These are phyloP conservation scores for Rauvolfia tetraphylla DNA, from an alignment of 257 asterid genomes.

Conservation along the genomic window DNA sequence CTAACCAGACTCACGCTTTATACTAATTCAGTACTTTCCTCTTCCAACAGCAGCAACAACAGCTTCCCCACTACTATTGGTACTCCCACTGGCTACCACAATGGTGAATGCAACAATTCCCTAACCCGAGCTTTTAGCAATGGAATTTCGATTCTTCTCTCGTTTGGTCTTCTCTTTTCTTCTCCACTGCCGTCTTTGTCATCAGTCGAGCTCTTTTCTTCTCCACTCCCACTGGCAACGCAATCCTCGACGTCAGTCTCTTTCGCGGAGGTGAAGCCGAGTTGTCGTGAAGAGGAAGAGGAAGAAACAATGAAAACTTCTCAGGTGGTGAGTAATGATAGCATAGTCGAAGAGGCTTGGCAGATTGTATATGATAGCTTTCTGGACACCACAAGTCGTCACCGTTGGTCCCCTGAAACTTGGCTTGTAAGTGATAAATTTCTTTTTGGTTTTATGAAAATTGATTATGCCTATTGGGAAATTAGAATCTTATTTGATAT, in stretches of 20 bases:
- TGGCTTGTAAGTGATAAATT: constrained; percentile 54
- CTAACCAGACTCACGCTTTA: neutral
- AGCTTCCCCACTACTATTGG: neutral
- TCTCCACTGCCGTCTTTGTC: constrained; percentile 28
- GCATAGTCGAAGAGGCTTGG: constrained; percentile 93
- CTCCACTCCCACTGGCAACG: neutral
- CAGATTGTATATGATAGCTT: constrained; percentile 81
- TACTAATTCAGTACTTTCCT: neutral
- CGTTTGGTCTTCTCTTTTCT: constrained; percentile 53
- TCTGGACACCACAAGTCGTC: constrained; percentile 57
- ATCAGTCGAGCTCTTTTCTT: constrained; percentile 23
- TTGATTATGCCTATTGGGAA: neutral
- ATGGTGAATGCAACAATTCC: neutral
- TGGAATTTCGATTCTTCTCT: constrained; percentile 53
- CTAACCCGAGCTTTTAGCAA: constrained; percentile 17
- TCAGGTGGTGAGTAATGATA: constrained; percentile 58
- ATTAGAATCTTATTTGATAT: neutral
- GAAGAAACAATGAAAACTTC: constrained; percentile 23
- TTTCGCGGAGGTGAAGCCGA: constrained; percentile 17
- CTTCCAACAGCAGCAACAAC: neutral
- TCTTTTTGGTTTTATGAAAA: neutral
- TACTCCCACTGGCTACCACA: neutral
- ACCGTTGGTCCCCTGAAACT: constrained; percentile 71
- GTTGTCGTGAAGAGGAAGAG: constrained; percentile 54
- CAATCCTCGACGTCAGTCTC: constrained; percentile 13